These are phyloP conservation scores for Penicillium griseofulvum DNA, from an alignment of 2,329 filamentous ascomycete species.

Conservation along the genomic window DNA sequence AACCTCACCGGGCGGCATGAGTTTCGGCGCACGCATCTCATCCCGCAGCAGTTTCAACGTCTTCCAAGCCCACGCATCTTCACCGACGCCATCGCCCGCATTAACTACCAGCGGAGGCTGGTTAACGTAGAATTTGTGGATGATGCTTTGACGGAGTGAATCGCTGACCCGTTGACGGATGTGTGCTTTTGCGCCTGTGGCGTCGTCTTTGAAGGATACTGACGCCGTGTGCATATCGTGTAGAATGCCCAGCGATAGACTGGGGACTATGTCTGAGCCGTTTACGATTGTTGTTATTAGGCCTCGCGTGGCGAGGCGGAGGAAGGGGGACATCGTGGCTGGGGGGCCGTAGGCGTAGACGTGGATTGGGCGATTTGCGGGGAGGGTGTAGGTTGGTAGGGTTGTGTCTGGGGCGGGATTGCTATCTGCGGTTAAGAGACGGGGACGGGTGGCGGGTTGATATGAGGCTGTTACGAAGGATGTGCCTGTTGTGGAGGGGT, in stretches of 20 bases:
- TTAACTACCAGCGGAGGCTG: slow-evolving; percentile 45
- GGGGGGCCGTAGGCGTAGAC: slow-evolving; percentile 78
- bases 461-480: slow-evolving; percentile 61
- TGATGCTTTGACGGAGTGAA: slow-evolving; percentile 60
- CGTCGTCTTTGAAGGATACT: slow-evolving; percentile 70
- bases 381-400: slow-evolving; percentile 51
- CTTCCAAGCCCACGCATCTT: slow-evolving; percentile 66
- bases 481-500: slow-evolving; percentile 48
- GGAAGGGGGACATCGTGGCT: slow-evolving; percentile 66
- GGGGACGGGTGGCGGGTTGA: slow-evolving; percentile 35
- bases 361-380: slow-evolving; percentile 68
- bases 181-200: slow-evolving; percentile 64
- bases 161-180: slow-evolving; percentile 66
- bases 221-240: slow-evolving; percentile 73
- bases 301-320: slow-evolving; percentile 68
- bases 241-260: slow-evolving; percentile 68
- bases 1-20: slow-evolving; percentile 73
- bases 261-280: slow-evolving; percentile 70
- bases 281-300: slow-evolving; percentile 74
- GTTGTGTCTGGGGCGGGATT: slow-evolving; percentile 9
- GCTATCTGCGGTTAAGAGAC: slow-evolving; percentile 35
- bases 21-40: slow-evolving; percentile 66
- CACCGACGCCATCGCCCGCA: slow-evolving; percentile 54
- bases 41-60: slow-evolving; percentile 65
- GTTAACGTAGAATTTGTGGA: slow-evolving; percentile 60